Base-by-base conservation (phyloP, 495 filamentous ascomycete genomes). In the Hypoxylon fragiforme region DNA sequence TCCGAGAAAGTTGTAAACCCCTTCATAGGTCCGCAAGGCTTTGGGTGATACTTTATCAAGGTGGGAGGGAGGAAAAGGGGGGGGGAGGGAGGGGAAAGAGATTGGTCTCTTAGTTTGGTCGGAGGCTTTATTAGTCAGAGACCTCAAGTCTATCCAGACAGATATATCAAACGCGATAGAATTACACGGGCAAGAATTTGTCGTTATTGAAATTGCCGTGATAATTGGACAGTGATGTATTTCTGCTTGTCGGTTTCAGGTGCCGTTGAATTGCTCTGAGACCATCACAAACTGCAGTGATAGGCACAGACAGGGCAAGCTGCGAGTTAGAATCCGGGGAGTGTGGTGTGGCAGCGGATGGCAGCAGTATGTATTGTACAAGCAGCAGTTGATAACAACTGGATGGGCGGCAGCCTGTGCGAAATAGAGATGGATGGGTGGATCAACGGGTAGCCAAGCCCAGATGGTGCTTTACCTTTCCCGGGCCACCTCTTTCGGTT, bases 281-380 rank as follows among this genome's bases (percentile, higher is more conserved):
- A 60, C 47, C 53, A 60, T 57, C 44, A 47, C 48, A 54, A 57
- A 59, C 15, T 46, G 53, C 51, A 62, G 48, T 60, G 45, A 55
- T 54, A 62, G 59, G 59, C 50, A 57, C 50, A 48, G 48, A 54
- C 63, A 66, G 60, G 60, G 60, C 48, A 52, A 44, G 50, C 60
- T 54, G 48, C 55, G 60, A 54, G 54, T 54, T 63, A 51, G 50
- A 63, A 66, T 66, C 63, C 54, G 63, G 63, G 63, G 24, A 28
- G 63, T 62, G 52, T 52, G 59, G 59, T 62, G 48, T 62, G 59
- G 54, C 54, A 63, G 61, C 54, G 60, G 64, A 57, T 62, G 64
- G 54, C 60, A 64, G 54, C 60, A 62, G 60, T 46, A 63, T 52
- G 24, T 28, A 28, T 9, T n/a, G 58, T 62, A 57, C 53, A 57